Evolutionary conservation across 2,329 filamentous ascomycete genomes (phyloP), one percentile per base, ranked within the genome.

Genomic region (Xylaria sp.): DNA sequence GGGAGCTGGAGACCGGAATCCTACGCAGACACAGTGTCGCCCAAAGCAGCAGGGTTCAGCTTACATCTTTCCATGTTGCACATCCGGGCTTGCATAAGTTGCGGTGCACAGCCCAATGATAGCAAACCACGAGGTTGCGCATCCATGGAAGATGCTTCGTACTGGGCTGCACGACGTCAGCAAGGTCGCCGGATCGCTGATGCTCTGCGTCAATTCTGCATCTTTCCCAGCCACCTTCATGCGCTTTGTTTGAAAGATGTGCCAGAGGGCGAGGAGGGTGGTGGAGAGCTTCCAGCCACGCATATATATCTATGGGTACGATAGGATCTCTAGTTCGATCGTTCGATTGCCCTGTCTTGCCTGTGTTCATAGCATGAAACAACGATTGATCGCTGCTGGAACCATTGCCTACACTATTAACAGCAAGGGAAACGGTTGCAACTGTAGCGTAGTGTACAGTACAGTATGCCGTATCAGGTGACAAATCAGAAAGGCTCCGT

Each of bases 101-200:
- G 52, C 60, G 67, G 61, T 66, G 65, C 72, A 67, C 65, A 68
- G 63, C 63, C 75, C 75, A 77, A 77, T 77, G 66, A 72, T 55
- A 60, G 67, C 45, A 63, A 70, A 72, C 72, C 75, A 77, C 75
- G 75, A 72, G 69, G 65, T 71, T 70, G 69, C 71, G 70, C 68
- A 68, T 74, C 55, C 72, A 70, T 70, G 67, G 65, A 52, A 36
- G 58, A 66, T 60, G 60, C 63, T 66, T 65, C 39, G 58, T 53
- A 48, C 48, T 25, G 46, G 43, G 45, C 63, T 66, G 66, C 66
- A 64, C 28, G 48, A 60, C 15, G 70, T 70, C 63, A 63, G 70
- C 63, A 63, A 58, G 36, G 39, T 52, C 61, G 45, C n/a, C 60
- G 60, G 63, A 34, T 62, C 30, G 56, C 36, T 58, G 50, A 64